These are phyloP conservation scores for Xylariaceae sp. DNA, from an alignment of 2,329 filamentous ascomycete species.

Conservation along the genomic window DNA sequence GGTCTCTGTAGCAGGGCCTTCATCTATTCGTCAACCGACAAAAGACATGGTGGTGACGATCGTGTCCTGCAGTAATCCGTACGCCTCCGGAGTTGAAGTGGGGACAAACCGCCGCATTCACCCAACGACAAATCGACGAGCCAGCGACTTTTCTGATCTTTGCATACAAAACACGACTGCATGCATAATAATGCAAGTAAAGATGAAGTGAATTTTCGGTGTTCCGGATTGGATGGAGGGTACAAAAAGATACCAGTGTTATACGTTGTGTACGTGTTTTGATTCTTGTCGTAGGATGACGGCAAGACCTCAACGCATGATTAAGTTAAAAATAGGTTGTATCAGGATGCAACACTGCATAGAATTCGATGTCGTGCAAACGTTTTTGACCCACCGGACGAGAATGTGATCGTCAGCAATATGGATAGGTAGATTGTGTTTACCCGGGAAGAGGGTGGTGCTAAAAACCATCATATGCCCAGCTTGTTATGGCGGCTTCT, in stretches of 20 bases:
- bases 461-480: not conserved
- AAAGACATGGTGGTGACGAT: not conserved
- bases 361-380: not conserved
- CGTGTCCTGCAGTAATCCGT: not conserved
- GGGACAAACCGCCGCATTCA: slow-evolving; percentile 12
- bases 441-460: not conserved
- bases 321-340: slow-evolving; percentile 17
- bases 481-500: not conserved
- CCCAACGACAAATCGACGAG: not conserved
- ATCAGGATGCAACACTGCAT: slow-evolving; percentile 2
- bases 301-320: not conserved
- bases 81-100: slow-evolving; percentile 17
- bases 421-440: slow-evolving; percentile 6
- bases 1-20: too few species aligned
- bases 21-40: not conserved
- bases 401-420: not conserved
- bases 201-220: not conserved
- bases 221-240: slow-evolving; percentile 5
- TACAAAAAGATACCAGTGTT: not conserved
- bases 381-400: not conserved
- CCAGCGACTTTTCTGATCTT: not conserved
- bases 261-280: not conserved
- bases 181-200: slow-evolving; percentile 2
- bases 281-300: not conserved
- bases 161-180: slow-evolving; percentile 5